These are phyloP conservation scores for Penicillium chermesinum DNA, from an alignment of 495 filamentous ascomycete species.

Conservation along the genomic window DNA sequence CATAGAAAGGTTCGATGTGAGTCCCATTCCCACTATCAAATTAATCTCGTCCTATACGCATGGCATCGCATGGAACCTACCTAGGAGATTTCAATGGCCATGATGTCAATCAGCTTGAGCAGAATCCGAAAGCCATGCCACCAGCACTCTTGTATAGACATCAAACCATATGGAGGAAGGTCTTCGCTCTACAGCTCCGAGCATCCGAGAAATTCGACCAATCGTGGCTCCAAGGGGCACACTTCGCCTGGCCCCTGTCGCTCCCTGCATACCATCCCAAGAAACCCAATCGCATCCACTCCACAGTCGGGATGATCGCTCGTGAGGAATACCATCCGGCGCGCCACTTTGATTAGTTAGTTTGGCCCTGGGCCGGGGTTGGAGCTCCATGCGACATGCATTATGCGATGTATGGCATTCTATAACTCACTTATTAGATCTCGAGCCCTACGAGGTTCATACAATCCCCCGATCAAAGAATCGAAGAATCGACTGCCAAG, in stretches of 20 bases:
- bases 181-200: background rate
- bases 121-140: background rate
- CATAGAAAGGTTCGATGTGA: no score
- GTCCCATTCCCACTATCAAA: background rate
- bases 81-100: background rate
- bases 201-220: background rate
- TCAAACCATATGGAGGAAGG: no score
- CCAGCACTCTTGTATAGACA: no score
- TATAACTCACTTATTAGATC: background rate
- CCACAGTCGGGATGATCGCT: background rate
- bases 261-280: slow-evolving; percentile 9
- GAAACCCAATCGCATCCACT: background rate
- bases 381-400: background rate
- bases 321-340: no score
- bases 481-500: no score
- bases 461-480: background rate
- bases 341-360: no score
- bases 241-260: slow-evolving; percentile 1
- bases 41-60: background rate
- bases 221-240: background rate
- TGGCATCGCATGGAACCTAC: background rate
- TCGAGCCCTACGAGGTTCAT: no score
- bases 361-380: background rate
- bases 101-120: background rate
- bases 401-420: background rate